phyloP scores from a whole-genome alignment of 257 asterid genomes.

The Scutellaria barbata region DNA sequence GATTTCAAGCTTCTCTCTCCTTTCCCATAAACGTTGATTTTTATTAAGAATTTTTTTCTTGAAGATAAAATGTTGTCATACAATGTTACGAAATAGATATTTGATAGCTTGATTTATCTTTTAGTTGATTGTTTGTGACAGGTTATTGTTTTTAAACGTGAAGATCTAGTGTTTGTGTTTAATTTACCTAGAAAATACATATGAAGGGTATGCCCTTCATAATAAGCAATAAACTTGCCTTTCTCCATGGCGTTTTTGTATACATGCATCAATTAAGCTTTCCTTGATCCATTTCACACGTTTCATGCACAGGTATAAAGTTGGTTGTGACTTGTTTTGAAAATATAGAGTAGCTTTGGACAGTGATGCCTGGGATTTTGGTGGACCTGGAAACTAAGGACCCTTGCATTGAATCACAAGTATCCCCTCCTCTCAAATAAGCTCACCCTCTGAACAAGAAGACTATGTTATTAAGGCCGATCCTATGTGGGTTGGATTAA shows the following conservation, averaged over 20 bases:
- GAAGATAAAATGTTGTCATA: constrained; percentile 14
- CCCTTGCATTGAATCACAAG: constrained; percentile 25
- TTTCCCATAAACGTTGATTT: constrained; percentile 4
- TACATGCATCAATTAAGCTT: background rate
- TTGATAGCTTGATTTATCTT: constrained; percentile 4
- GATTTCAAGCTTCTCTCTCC: background rate
- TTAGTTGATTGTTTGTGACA: constrained; percentile 43
- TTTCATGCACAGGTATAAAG: constrained; percentile 76
- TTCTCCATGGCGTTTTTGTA: background rate
- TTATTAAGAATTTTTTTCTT: background rate
- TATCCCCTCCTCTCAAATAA: background rate
- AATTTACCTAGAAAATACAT: constrained; percentile 83
- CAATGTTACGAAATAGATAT: too few species aligned
- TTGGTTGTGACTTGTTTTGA: constrained; percentile 95
- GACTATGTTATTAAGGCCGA: background rate
- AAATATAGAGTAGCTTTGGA: too few species aligned
- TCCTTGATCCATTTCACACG: constrained; percentile 6
- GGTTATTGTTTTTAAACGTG: constrained; percentile 95
- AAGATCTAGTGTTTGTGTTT: constrained; percentile 85
- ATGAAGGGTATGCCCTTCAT: constrained; percentile 67
- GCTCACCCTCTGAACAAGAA: background rate
- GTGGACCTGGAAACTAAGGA: too few species aligned
- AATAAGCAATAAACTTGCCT: constrained; percentile 30
- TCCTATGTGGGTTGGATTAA: too few species aligned
- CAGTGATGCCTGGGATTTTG: too few species aligned